These are phyloP conservation scores for Pythium insidiosum DNA, from an alignment of 352 stramenopile species.

Conservation along the genomic window DNA sequence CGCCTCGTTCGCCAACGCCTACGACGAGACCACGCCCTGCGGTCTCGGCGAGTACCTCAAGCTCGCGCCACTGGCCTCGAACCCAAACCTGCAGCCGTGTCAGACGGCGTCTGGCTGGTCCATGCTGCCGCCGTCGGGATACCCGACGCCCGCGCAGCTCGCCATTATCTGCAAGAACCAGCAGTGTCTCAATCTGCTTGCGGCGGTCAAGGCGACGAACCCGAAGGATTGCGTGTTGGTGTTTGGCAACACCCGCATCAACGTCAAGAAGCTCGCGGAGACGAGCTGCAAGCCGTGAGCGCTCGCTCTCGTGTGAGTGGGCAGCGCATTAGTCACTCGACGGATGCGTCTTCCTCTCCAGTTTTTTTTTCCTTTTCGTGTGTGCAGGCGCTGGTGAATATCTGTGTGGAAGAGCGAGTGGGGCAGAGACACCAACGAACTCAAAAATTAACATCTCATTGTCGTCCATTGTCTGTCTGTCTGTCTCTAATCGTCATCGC, in stretches of 20 bases:
- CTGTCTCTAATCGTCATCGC: constrained; percentile 4
- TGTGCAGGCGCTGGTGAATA: too few relatives aligned
- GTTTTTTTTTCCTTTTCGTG: too few relatives aligned
- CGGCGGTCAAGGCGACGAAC: constrained; percentile 10
- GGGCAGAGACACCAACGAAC: too few relatives aligned
- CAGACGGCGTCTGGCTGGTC: constrained; percentile 17
- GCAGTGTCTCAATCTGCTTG: constrained; percentile 19
- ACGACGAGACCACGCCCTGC: neutral
- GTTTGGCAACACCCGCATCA: constrained; percentile 15
- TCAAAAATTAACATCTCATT: too few relatives aligned
- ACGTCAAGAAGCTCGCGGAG: constrained; percentile 25
- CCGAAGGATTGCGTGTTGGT: constrained; percentile 20
- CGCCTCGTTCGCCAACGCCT: neutral
- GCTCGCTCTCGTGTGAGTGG: too few relatives aligned
- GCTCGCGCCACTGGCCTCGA: constrained; percentile 6
- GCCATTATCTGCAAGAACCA: constrained; percentile 19
- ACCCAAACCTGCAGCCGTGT: constrained; percentile 13
- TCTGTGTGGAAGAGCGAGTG: too few relatives aligned
- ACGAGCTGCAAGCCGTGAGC: too few relatives aligned
- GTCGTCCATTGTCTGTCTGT: too few relatives aligned
- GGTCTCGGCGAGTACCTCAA: constrained; percentile 3
- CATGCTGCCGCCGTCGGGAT: constrained; percentile 20
- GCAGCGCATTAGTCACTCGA: too few relatives aligned
- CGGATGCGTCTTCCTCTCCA: too few relatives aligned
- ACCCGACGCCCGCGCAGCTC: constrained; percentile 14